Evolutionary conservation across 306 rosid genomes (phyloP).

Genomic region (Cicer yamashitae): DNA sequence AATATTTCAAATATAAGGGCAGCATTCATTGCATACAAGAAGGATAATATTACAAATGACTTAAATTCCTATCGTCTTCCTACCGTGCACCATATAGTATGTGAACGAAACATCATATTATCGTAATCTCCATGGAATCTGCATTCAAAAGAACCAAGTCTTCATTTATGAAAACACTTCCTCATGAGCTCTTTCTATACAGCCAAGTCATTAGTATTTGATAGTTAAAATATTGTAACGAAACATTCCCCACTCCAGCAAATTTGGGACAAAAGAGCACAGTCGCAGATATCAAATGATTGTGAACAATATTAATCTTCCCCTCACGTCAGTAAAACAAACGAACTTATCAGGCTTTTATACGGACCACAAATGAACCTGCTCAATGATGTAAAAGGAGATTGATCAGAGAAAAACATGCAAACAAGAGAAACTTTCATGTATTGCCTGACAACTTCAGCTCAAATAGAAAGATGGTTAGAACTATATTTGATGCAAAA

Average conservation of each 20-base stretch:
- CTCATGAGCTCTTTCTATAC: conserved; percentile 44
- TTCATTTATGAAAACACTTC: conserved; percentile 29
- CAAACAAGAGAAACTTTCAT: conserved; percentile 25
- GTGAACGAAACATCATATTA: conserved; percentile 4
- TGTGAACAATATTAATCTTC: conserved; percentile 39
- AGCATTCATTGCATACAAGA: conserved; percentile 42
- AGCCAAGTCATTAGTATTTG: conserved; percentile 38
- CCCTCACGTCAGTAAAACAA: conserved; percentile 32
- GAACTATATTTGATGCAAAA: conserved; percentile 33
- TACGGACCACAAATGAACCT: conserved; percentile 95
- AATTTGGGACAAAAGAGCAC: conserved; percentile 21
- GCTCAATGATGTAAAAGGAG: conserved; percentile 43
- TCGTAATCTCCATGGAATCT: conserved; percentile 31
- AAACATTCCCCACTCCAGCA: conserved; percentile 38
- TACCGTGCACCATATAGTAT: conserved; percentile 24
- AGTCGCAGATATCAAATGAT: conserved; percentile 27
- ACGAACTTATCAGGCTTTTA: conserved; percentile 67
- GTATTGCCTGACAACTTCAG: neutral
- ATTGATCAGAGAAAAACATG: conserved; percentile 19
- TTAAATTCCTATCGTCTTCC: conserved; percentile 26
- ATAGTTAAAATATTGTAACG: conserved; percentile 31
- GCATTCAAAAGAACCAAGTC: conserved; percentile 36
- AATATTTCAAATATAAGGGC: conserved; percentile 6
- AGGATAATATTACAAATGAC: conserved; percentile 38
- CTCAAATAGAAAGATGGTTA: conserved; percentile 5